Conservation (phyloP, 768 basidiomycete genomes). For the Tulasnella calospora region DNA sequence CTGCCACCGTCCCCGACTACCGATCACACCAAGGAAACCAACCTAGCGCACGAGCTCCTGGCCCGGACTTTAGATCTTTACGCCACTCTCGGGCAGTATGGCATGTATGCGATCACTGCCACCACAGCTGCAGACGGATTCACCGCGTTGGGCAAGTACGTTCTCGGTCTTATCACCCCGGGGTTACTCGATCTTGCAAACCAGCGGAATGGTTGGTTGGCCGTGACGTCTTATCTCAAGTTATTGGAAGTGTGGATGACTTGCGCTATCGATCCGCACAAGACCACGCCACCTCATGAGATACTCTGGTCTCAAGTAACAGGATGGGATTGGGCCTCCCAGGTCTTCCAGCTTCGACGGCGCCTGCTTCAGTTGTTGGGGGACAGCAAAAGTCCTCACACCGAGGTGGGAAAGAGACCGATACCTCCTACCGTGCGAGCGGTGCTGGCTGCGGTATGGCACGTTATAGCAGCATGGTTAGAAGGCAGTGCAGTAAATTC, state of each 20-base stretch:
- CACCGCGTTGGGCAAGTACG: slow-evolving; percentile 40
- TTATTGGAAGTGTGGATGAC: slow-evolving; percentile 68
- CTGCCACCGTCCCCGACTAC: slow-evolving; percentile 40
- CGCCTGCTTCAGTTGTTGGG: not conserved
- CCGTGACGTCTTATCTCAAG: slow-evolving; percentile 39
- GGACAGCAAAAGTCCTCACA: slow-evolving; percentile 24
- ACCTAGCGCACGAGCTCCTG: slow-evolving; percentile 46
- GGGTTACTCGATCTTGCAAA: not conserved
- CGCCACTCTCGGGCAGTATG: slow-evolving; percentile 64
- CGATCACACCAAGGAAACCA: slow-evolving; percentile 29
- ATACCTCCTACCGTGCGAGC: slow-evolving; percentile 15
- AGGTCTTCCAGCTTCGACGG: slow-evolving; percentile 40
- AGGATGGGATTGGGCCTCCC: slow-evolving; percentile 70
- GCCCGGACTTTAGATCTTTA: slow-evolving; percentile 60
- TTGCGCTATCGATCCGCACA: slow-evolving; percentile 87
- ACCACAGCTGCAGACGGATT: slow-evolving; percentile 59
- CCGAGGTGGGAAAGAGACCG: slow-evolving; percentile 32
- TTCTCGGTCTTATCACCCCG: slow-evolving; percentile 21
- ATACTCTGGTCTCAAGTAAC: slow-evolving; percentile 83
- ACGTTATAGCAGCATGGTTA: slow-evolving; percentile 59
- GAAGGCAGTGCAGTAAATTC: slow-evolving; percentile 74
- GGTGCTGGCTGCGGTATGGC: slow-evolving; percentile 45
- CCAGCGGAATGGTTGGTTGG: not conserved
- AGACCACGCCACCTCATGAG: slow-evolving; percentile 78
- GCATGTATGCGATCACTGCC: slow-evolving; percentile 65